These are phyloP conservation scores for Penicillium sp. DNA, from an alignment of 2,329 filamentous ascomycete genomes.

Conservation along the genomic window DNA sequence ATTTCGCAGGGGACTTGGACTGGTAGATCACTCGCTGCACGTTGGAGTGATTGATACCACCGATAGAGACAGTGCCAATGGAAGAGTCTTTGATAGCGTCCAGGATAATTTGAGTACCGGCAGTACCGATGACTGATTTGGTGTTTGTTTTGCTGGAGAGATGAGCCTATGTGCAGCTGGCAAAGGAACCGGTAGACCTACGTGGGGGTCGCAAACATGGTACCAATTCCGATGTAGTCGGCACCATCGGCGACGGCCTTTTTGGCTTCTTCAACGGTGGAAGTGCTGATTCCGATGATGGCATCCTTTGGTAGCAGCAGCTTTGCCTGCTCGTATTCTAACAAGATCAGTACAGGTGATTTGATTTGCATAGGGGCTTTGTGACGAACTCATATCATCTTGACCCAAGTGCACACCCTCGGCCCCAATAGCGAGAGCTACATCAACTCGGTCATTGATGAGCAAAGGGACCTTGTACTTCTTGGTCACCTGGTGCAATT, in stretches of 20 bases:
- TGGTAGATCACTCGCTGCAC: conserved; percentile 73
- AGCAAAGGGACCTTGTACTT: conserved; percentile 73
- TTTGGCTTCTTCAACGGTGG: conserved; percentile 70
- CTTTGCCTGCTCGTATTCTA: conserved; percentile 61
- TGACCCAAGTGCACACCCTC: conserved; percentile 95
- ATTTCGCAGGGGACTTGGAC: conserved; percentile 58
- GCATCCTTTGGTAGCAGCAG: conserved; percentile 71
- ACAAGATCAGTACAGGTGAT: neutral
- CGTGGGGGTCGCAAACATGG: conserved; percentile 83
- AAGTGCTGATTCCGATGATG: conserved; percentile 89
- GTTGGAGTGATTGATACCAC: conserved; percentile 79
- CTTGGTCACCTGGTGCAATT: conserved; percentile 70
- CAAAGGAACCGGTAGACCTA: conserved; percentile 42
- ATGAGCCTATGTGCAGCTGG: conserved; percentile 6
- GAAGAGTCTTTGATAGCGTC: conserved; percentile 55
- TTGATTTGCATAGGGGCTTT: neutral
- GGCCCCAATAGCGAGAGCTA: conserved; percentile 79
- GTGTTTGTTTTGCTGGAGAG: conserved; percentile 74
- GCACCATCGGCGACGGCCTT: conserved; percentile 74
- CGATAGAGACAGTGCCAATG: conserved; percentile 73
- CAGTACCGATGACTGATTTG: conserved; percentile 75
- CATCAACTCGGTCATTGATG: conserved; percentile 91
- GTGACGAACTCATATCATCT: conserved; percentile 75
- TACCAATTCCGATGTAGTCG: conserved; percentile 88
- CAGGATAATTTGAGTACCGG: conserved; percentile 69